Base-by-base conservation (phyloP, 805 yeast genomes). In the Sugiyamaella mastotermitis region DNA sequence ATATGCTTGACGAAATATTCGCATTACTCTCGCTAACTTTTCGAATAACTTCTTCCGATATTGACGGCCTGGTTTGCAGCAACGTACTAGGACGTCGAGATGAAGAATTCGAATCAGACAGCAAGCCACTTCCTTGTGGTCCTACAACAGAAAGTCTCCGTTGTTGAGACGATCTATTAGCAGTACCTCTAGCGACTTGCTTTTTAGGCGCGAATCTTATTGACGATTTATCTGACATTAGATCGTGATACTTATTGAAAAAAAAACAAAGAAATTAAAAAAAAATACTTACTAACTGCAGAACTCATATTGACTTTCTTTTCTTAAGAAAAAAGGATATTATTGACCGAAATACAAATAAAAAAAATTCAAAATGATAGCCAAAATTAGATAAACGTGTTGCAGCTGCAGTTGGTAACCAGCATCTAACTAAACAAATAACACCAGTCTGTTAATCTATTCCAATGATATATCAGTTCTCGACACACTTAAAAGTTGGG, bases 191-290 rank as follows among this genome's bases (percentile, higher is more conserved):
- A 33, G 45, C 46, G 31, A n/a, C 50, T 47, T 20, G 43, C 47
- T 38, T 50, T 54, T 51, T 54, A 3, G 62, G 62, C 38, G 50
- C 48, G 41, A 57, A 59, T 30, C 56, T 48, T 33, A 50, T 54
- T 23, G 54, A 48, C 14, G 62, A 55, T 42, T 59, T 59, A 31
- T 59, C 52, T 48, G 22, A 18, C n/a, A 24, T n/a, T 19, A 19
- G 17, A 24, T 16, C 14, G 5, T 9, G 18, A 13, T 11, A 19
- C 17, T 3, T 4, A 20, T 16, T 17, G 16, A 10, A 17, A 23
- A 13, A 11, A 20, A 14, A 13, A 28, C n/a, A 18, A 14, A 29
- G 16, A 5, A 16, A n/a, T 8, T 15, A 8, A 9, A 26, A n/a
- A 5, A n/a, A 23, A 5, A 20, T 22, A 48, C 52, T 28, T 48